phyloP scores from a whole-genome alignment of 495 filamentous ascomycete species.

The Trichoderma asperelloides region DNA sequence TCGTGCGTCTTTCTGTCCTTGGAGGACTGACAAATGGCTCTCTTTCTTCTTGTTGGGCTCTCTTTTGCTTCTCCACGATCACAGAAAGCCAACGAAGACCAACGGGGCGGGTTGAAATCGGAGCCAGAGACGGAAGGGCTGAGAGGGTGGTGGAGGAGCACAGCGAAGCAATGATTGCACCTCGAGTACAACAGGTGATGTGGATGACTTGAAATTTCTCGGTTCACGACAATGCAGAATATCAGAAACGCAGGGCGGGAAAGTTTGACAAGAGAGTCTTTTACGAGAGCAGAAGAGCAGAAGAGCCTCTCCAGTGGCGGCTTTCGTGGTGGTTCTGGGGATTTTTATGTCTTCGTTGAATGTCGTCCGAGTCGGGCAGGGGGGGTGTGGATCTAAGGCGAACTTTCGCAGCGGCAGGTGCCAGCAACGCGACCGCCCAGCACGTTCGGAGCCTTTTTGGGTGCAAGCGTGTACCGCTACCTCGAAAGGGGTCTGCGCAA shows the following conservation, averaged over 20 bases:
- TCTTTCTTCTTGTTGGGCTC: not conserved
- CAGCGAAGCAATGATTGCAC: not conserved
- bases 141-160: not conserved
- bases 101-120: not conserved
- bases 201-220: not conserved
- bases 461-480: not conserved
- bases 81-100: not conserved
- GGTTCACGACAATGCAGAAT: not conserved
- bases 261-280: not conserved
- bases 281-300: not conserved
- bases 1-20: not conserved
- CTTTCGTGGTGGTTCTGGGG: not conserved
- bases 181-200: not conserved
- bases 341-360: constrained; percentile 5
- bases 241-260: not conserved
- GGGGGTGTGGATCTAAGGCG: not conserved
- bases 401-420: not conserved
- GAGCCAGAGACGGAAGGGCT: not conserved
- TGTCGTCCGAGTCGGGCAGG: constrained; percentile 1
- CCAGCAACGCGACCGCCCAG: not conserved
- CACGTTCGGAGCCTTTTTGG: not conserved
- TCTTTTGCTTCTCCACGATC: not conserved
- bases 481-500: too few species aligned
- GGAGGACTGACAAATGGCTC: not conserved
- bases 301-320: not conserved